Base-by-base conservation (phyloP, 2,329 filamentous ascomycete species). In the Diaporthe amygdali region DNA sequence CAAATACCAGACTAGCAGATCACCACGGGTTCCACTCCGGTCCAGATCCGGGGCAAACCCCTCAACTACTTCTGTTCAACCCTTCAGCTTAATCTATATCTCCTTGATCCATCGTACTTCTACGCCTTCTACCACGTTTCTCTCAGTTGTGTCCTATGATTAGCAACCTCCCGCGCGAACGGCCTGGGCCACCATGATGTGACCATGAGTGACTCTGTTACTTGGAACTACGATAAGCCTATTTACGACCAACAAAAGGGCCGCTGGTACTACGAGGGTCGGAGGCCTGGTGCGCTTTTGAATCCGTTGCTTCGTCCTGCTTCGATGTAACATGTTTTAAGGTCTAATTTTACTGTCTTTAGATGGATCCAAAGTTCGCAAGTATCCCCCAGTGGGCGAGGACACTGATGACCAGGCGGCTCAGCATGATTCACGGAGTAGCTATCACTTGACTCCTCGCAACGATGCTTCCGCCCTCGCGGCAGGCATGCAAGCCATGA, bases 181-280 rank as follows among this genome's bases (percentile, higher is more conserved):
- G 52, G 52, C 66, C 46, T 34, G 17, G 52, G 66, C 52, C 52
- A 59, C 66, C 52, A 49, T 22, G 41, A 68, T 68, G 66, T 59
- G 41, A 68, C 32, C 44, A 68, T 68, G 66, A 44, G 55, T 49
- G 66, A 68, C 46, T 39, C 41, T 30, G 34, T 49, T 14, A 25
- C 39, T 39, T 68, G 46, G 41, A 56, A 68, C 44, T 59, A 51
- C 30, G 55, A 37, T 22, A 68, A 59, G 12, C 66, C 66, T 51
- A 44, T 49, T 30, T 68, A 41, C 46, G 66, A 68, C 46, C n/a
- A 68, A 49, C 66, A 68, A 49, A 68, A 20, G 30, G 46, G 46
- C n/a, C 66, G 55, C 30, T 68, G 66, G 66, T 68, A 68, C 25
- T 68, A 30, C 27, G 66, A 68, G 30, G 66, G 66, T 52, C 46